Base-by-base conservation (phyloP, 2,329 filamentous ascomycete genomes). In the Cytospora leucostoma region DNA sequence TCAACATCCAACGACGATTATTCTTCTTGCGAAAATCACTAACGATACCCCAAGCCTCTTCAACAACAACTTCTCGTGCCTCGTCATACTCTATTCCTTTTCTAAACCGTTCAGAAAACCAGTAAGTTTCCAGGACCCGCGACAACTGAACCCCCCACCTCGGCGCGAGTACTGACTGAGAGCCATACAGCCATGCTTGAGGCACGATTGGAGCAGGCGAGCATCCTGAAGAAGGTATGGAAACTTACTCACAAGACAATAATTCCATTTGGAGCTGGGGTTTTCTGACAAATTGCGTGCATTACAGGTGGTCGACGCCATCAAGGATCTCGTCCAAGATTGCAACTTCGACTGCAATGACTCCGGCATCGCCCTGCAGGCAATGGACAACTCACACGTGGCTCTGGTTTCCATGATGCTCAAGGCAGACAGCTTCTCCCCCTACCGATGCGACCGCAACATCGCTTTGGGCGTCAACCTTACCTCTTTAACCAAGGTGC, bases 301-400 rank as follows among this genome's bases (percentile, higher is more conserved):
- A 52, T 34, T 7, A 19, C 70, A 97, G 93, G 92, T 98, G 68
- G 93, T 99, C 73, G 96, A 99, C 77, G 92, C 96, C 72, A 97
- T 99, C 88, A 98, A 97, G 81, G 95, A 99, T 74, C 88, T 99
- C 58, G 95, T 99, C 60, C 95, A 98, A 80, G 95, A 99, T 82
- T 99, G 95, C 88, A 99, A 99, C 82, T 99, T 99, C 82, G 95
- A 99, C 85, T 99, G 96, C 90, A 99, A 98, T 90, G 96, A 99
- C 84, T 94, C 92, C 61, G 95, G 95, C 67, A 95, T 99, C 74
- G 93, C 94, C 58, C 91, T 99, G 62, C 95, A 99, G 80, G 95
- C 95, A 74, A 99, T 99, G 96, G 95, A 99, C 84, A 99, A 98
- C 87, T 98, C 93, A 57, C 95, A 99, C 80, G 95, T 99, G 72